Evolutionary conservation across 495 filamentous ascomycete genomes (phyloP), one percentile per base, ranked within the genome.

Genomic region (Hypomontagnella submonticulosa): DNA sequence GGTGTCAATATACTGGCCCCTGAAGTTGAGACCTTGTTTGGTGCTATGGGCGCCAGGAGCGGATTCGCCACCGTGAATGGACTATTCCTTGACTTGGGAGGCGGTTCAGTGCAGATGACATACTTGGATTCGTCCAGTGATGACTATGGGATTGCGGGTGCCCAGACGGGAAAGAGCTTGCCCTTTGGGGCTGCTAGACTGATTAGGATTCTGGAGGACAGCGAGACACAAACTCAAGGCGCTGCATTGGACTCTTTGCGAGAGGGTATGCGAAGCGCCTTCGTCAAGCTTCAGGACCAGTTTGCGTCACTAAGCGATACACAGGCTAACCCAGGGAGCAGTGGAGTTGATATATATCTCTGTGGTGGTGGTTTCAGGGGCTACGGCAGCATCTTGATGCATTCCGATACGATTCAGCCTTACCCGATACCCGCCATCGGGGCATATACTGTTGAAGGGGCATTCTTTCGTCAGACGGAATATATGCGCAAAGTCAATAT

Each of bases 311-410:
- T 80, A 4, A 74, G 90, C 11, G 75, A 91, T 9, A 72, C 77
- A 16, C 63, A 81, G 43, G 66, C 61, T 2, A 75, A 75, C 11
- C 73, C 77, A n/a, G 71, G 76, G 2, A 59, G 73, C 5, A 80
- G 79, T 0, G 90, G 90, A 4, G 84, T 92, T 55, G 85, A 88
- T 9, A 80, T 97, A 1, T 94, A 94, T 72, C 85, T 97, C 44
- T 96, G 90, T 50, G 93, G 93, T 7, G 93, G 93, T 10, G 93
- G 93, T 0, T 97, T 97, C 73, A 83, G 93, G 12, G 93, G 93
- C 23, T 97, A 95, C 79, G 93, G 93, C 8, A 94, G 91, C 74
- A 83, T 96, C 27, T 78, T 97, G 12, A 89, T 96, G 83, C 80
- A 87, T 70, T 82, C 84, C 47, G 87, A 91, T 47, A 73, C 79